Evolutionary conservation across 116 monocot genomes (phyloP), one percentile per base, ranked within the genome.

Genomic region (Posidonia oceanica): DNA sequence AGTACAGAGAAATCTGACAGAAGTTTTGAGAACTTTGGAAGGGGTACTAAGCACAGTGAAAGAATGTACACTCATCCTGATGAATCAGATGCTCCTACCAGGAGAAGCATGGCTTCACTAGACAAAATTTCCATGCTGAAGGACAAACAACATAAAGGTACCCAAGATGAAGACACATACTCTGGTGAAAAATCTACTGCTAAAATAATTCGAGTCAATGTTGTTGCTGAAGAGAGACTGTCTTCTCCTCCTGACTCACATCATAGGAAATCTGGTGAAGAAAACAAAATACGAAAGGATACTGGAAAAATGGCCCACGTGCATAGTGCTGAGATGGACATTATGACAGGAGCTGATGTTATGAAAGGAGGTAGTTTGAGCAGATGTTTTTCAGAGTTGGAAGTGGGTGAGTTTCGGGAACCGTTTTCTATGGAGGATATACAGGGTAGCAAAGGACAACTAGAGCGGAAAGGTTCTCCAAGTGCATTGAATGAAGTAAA

Each of bases 341-440:
- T 76, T 39, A 69, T 75, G 63, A 51, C 76, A 39, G 52, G 48
- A 66, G 36, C 36, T 63, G 68, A 13, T 61, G 77, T 64, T 16
- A 12, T 10, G 8, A 80, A 78, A 44, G 65, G 66, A 74, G 48
- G 16, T 71, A 36, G 68, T 21, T 78, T 98, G 40, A 81, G 71
- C 74, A 92, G 97, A 82, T 89, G 89, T 52, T 67, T 79, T 63
- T 98, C 97, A 68, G 97, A 98, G 54, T 73, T 98, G 68, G 97
- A 98, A 75, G 77, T 84, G 54, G 97, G 97, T 67, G 97, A 98
- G 82, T 83, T 98, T 63, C 85, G 92, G 77, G 92, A 98, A 72
- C 79, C 91, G 68, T 37, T 55, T 74, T 55, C 70, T 11, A 56
- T 38, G 29, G 88, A 85, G 14, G 81, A 76, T 29, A 12, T 65